phyloP scores from a whole-genome alignment of 2,329 filamentous ascomycete species.

The Ophiostoma himal-ulmi region DNA sequence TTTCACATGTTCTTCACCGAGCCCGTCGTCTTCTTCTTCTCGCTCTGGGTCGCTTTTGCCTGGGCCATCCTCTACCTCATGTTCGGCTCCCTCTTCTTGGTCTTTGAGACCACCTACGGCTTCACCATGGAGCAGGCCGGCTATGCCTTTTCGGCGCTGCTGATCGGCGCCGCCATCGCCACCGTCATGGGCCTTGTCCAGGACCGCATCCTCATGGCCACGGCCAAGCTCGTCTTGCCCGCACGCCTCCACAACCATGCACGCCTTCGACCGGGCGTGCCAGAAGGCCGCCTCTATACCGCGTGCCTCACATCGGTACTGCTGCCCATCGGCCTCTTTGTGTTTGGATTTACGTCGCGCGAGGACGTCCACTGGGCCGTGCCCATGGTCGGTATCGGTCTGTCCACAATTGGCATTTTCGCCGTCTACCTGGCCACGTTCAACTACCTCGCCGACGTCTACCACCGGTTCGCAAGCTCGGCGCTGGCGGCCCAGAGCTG shows the following conservation, averaged over 20 bases:
- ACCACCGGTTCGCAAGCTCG: slow-evolving; percentile 77
- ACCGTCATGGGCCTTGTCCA: slow-evolving; percentile 66
- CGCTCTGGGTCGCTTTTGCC: slow-evolving; percentile 80
- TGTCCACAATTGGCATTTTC: slow-evolving; percentile 81
- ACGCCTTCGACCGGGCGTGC: slow-evolving; percentile 47
- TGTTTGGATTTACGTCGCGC: slow-evolving; percentile 68
- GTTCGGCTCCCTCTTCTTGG: slow-evolving; percentile 72
- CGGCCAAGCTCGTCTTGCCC: slow-evolving; percentile 23
- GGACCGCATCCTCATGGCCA: slow-evolving; percentile 54
- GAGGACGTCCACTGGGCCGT: slow-evolving; percentile 63
- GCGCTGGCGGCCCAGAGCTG: slow-evolving; percentile 82
- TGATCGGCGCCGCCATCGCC: slow-evolving; percentile 58
- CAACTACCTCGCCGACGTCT: slow-evolving; percentile 87
- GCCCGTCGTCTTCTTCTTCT: slow-evolving; percentile 78
- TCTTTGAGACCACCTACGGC: slow-evolving; percentile 62
- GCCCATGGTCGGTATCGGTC: slow-evolving; percentile 62
- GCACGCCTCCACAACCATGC: slow-evolving; percentile 37
- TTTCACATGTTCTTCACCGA: slow-evolving; percentile 73
- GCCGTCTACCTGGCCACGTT: slow-evolving; percentile 82
- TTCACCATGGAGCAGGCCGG: slow-evolving; percentile 65
- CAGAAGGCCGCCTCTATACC: slow-evolving; percentile 78
- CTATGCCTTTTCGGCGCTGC: slow-evolving; percentile 68
- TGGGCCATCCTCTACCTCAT: slow-evolving; percentile 87
- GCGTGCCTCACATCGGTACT: slow-evolving; percentile 69
- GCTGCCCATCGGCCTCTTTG: slow-evolving; percentile 73